Evolutionary conservation across 2,329 filamentous ascomycete genomes (phyloP), one percentile per base, ranked within the genome.

Genomic region (Hirsutella minnesotensis): DNA sequence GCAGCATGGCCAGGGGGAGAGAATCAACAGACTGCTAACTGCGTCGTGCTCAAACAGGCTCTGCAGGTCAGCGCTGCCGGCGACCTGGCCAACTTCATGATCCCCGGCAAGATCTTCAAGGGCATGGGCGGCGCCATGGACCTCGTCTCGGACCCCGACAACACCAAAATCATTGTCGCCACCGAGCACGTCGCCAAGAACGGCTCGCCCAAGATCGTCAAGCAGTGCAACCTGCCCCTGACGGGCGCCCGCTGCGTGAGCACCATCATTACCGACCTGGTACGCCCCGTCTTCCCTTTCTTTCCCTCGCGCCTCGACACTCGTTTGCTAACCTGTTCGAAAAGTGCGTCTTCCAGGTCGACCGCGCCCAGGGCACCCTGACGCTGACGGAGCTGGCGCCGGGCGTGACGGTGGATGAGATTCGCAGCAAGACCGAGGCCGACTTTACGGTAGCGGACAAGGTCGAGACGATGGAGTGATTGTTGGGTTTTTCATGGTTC

Each of bases 81-180:
- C 21, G 86, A 94, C 57, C 64, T 94, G 42, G 86, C 86, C 38
- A 92, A 92, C 64, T 94, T 86, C 70, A 92, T 92, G 82, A 83
- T 94, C 48, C 86, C 86, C 0, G 86, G 86, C 20, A 92, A 90
- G 63, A 77, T 86, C 10, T 79, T 88, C 64, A 92, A 92, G 70
- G 86, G 86, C 16, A 92, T 94, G 80, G 86, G 86, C 47, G 81
- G 81, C 22, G 81, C 81, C 16, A 85, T 85, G 81, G 81, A 85
- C 56, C 64, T 85, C 8, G 79, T 85, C 10, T 79, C 77, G 31
- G 83, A 84, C 61, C 81, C 81, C 0, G 77, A 81, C 51, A 69
- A 72, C 53, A 85, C 81, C 50, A 84, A 83, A 68, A 81, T 85
- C 51, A 78, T 85, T 4, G 79, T 84, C 3, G 75, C 79, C 0